These are phyloP conservation scores for Penicillium ucsense DNA, from an alignment of 495 filamentous ascomycete species.

Conservation along the genomic window DNA sequence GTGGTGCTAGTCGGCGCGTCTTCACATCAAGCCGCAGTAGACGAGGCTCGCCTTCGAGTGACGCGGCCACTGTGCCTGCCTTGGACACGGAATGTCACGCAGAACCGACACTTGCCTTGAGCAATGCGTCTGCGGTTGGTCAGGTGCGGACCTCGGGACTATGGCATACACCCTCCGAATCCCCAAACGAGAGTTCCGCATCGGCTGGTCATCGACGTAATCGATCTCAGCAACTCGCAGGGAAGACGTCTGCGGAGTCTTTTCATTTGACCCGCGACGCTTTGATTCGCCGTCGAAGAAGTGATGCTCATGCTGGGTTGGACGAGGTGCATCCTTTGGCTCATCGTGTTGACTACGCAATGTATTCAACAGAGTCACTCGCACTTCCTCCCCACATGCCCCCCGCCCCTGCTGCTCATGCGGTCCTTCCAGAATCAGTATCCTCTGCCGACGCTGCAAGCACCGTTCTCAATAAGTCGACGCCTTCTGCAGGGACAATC, in stretches of 20 bases:
- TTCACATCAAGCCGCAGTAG: constrained; percentile 38
- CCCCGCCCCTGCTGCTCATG: constrained; percentile 11
- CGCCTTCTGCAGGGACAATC: constrained; percentile 44
- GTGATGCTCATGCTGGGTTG: constrained; percentile 21
- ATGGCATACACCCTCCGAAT: constrained; percentile 20
- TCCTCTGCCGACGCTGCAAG: constrained; percentile 37
- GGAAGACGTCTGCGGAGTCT: constrained; percentile 33
- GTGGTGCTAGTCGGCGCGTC: constrained; percentile 42
- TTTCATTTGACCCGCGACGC: constrained; percentile 36
- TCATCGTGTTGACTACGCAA: constrained; percentile 17
- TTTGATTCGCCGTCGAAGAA: constrained; percentile 25
- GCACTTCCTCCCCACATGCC: constrained; percentile 3
- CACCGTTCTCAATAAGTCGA: constrained; percentile 41
- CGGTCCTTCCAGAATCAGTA: constrained; percentile 37
- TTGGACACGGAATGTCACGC: constrained; percentile 52
- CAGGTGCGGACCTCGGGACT: constrained; percentile 44
- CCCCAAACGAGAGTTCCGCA: constrained; percentile 9
- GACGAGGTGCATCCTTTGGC: constrained; percentile 11
- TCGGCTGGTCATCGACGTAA: constrained; percentile 18
- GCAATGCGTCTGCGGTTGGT: constrained; percentile 52
- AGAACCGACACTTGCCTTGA: constrained; percentile 53
- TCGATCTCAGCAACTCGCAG: constrained; percentile 3
- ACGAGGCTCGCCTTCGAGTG: constrained; percentile 46
- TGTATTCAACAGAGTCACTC: constrained; percentile 17
- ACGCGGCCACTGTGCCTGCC: constrained; percentile 43